Base-by-base conservation (phyloP, 1,284 basidiomycete genomes). In the Trametes polyzona region DNA sequence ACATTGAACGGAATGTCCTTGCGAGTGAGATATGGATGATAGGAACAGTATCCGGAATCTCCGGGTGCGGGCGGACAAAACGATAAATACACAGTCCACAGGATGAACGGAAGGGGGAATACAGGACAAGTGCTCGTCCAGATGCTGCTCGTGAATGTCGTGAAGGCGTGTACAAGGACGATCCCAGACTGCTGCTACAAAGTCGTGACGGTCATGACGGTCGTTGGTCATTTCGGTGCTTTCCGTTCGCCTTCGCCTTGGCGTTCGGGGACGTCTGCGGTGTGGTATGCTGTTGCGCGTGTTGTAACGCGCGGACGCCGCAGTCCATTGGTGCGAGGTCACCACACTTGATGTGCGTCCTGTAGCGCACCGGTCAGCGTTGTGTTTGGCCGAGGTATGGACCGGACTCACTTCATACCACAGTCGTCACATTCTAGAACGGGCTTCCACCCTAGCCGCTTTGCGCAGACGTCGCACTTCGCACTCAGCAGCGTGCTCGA, bases 381-480 rank as follows among this genome's bases (percentile, higher is more conserved):
- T 12, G 43, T 12, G 24, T 19, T 3, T 19, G 14, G 33, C 29
- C 57, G 21, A 24, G 8, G 41, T 46, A 37, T 41, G 40, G 53
- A 26, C 52, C 39, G 12, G 14, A 74, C 81, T 55, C 58, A 90
- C 86, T 83, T 78, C 62, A 89, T 69, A 19, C 86, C 84, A 74
- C 94, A 96, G 73, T 96, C 94, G 71, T 96, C 94, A 71, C 94
- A 96, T 67, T 92, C 87, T 27, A 96, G 74, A 27, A 90, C 84
- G 19, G 91, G 86, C 68, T 93, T 93, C 84, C 89, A 89, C 14
- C 93, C 92, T 43, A 96, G 78, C 47, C 90, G 77, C 78, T 94
- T 95, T 46, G 71, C 68, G 67, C 93, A 96, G 9, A 94, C 77
- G 69, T 92, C 90, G 67, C 93, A 96, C 69, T 90, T 93, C 40